Evolutionary conservation across 169 alveolate species (phyloP).

Genomic region (Pseudocohnilembus persalinus): DNA sequence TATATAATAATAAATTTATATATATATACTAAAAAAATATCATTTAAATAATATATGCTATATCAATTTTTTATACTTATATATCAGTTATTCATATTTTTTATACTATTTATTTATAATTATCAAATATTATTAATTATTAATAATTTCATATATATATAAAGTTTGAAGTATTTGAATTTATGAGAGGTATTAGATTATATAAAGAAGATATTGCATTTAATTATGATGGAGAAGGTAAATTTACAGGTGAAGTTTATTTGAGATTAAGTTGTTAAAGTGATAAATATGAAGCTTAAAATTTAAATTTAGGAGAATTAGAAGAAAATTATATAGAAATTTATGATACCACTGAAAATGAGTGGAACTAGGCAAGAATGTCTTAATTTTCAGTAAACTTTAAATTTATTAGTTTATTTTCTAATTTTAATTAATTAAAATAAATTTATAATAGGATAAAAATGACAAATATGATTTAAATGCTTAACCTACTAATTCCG

Average conservation of each 20-base stretch:
- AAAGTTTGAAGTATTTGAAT: conserved; percentile 4
- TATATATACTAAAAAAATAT: too few relatives aligned
- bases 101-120: too few relatives aligned
- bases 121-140: too few relatives aligned
- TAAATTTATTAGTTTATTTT: background rate
- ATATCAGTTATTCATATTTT: too few relatives aligned
- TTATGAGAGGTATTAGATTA: conserved; percentile 1
- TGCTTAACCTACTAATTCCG: background rate
- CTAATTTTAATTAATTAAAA: too few relatives aligned
- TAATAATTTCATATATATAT: too few relatives aligned
- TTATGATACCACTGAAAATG: conserved; percentile 18
- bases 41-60: too few relatives aligned
- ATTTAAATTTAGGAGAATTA: conserved; percentile 1
- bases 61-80: too few relatives aligned
- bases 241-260: conserved; percentile 18
- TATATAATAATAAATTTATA: too few relatives aligned
- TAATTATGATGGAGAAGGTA: conserved; percentile 16
- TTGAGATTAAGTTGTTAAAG: background rate
- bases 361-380: conserved; percentile 2
- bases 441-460: conserved; percentile 2
- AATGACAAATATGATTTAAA: background rate
- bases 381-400: conserved; percentile 8
- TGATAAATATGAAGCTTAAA: conserved; percentile 5
- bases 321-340: conserved; percentile 12
- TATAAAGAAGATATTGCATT: conserved; percentile 21